Base-by-base conservation (phyloP, 2,329 filamentous ascomycete genomes). In the Bisporella sp. region DNA sequence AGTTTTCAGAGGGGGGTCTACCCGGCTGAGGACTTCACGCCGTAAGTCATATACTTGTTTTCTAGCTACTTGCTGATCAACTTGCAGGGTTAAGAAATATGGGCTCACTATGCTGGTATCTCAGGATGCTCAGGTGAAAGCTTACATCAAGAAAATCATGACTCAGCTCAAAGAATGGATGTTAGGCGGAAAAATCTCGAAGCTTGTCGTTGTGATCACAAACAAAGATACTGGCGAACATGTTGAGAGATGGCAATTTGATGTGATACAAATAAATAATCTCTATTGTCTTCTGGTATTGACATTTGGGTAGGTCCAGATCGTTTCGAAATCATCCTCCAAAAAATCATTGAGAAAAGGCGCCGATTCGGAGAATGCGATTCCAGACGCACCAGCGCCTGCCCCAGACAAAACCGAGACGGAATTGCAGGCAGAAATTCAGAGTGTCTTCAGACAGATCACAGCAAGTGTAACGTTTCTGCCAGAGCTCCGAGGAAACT, bases 111-210 rank as follows among this genome's bases (percentile, higher is more conserved):
- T 59, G 49, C 52, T 66, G 84, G 91, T 97, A 47, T 95, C 92
- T 32, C 82, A 90, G 57, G 93, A 99, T 68, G 93, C 97, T 73
- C 92, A 99, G 72, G 93, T 99, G 66, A 95, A 96, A 71, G 89
- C 91, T 32, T 99, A 99, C 72, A 95, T 99, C 76, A 96, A 96
- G 71, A 96, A 95, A 72, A 97, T 99, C 73, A 99, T 96, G 91
- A 85, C 84, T 31, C 93, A 99, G 71, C 81, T 99, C 52, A 92
- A 95, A 73, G 89, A 89, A 67, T 99, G 93, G 93, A 97, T 97
- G 90, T 78, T 90, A 48, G 88, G 87, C 62, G 89, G 91, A 67
- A 97, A 99, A 71, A 96, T 99, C 66, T 95, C 89, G 47, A 96
- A 95, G 70, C 82, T 99, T 9, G 91, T 99, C 53, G 87, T 99